These are phyloP conservation scores for Dactylis glomerata DNA, from an alignment of 176 grass and related monocot genomes.

Conservation along the genomic window DNA sequence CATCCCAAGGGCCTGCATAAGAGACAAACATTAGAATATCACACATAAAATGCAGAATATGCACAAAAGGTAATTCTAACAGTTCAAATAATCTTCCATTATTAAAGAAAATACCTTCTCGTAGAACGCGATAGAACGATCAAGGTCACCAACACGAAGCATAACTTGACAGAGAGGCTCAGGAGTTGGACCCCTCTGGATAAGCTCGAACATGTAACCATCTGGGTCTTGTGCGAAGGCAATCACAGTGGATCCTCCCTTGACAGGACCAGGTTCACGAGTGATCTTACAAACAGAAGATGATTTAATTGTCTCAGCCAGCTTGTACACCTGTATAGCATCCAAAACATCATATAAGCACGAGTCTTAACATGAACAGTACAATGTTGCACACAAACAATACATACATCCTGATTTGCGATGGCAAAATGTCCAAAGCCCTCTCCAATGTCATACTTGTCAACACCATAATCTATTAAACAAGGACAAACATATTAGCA, in stretches of 20 bases:
- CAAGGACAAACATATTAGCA: conserved; percentile 10
- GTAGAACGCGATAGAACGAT: conserved; percentile 85
- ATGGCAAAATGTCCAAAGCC: conserved; percentile 99
- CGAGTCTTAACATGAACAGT: background rate
- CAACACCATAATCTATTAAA: conserved; percentile 80
- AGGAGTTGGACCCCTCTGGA: conserved; percentile 78
- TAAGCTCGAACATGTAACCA: conserved; percentile 89
- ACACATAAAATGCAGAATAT: background rate
- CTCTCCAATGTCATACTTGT: conserved; percentile 92
- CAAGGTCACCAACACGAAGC: conserved; percentile 96
- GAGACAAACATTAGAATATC: conserved; percentile 11
- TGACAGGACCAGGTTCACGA: conserved; percentile 95
- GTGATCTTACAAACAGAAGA: conserved; percentile 65
- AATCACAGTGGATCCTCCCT: conserved; percentile 91
- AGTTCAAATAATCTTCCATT: background rate
- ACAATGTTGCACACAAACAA: conserved; percentile 3
- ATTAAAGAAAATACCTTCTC: conserved; percentile 61
- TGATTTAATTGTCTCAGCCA: conserved; percentile 67
- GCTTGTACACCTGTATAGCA: conserved; percentile 69
- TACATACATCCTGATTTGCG: conserved; percentile 76
- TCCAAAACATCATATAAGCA: conserved; percentile 17
- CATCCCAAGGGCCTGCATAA: conserved; percentile 81
- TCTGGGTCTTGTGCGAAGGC: conserved; percentile 91
- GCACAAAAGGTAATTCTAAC: background rate
- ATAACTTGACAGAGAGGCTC: conserved; percentile 98